Percentiles rank a stretch among this genome's conserved stretches.
These are phyloP conservation scores for Spiraea crenata DNA, from an alignment of 331 rosid genomes.

Conservation along the genomic window DNA sequence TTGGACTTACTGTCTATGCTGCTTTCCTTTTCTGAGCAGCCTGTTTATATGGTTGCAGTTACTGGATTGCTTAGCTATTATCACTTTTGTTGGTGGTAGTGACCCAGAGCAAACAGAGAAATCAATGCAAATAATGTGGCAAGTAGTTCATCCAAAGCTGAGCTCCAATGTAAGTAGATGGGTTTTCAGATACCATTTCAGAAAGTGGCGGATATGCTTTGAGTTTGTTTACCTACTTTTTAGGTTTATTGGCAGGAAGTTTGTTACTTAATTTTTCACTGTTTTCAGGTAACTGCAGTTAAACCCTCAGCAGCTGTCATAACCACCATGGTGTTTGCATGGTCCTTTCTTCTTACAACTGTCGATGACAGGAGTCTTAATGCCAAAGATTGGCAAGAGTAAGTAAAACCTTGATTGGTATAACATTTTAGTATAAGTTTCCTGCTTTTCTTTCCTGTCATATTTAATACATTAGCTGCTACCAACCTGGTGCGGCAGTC, in stretches of 20 bases:
- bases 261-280: neutral
- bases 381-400: constrained; percentile 82
- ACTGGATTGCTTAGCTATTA: constrained; percentile 83
- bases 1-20: neutral
- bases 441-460: too few relatives aligned
- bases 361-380: constrained; percentile 56
- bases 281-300: constrained; percentile 63
- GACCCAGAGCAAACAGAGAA: constrained; percentile 79
- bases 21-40: constrained; percentile 6
- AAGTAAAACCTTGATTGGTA: constrained; percentile 23
- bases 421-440: neutral
- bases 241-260: neutral
- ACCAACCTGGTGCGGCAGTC: neutral
- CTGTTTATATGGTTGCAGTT: constrained; percentile 51
- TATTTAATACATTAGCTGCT: neutral
- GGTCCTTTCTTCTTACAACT: constrained; percentile 95
- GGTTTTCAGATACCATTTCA: neutral
- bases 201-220: neutral
- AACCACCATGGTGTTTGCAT: constrained; percentile 67
- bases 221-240: neutral
- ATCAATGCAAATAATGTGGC: constrained; percentile 94
- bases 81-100: constrained; percentile 78
- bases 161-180: constrained; percentile 60
- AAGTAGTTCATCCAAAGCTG: constrained; percentile 78
- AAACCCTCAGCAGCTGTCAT: constrained; percentile 63